Percentiles rank a stretch among this genome's conserved stretches.
Conservation (phyloP, 257 asterid genomes). For the Jasminum sambac region DNA sequence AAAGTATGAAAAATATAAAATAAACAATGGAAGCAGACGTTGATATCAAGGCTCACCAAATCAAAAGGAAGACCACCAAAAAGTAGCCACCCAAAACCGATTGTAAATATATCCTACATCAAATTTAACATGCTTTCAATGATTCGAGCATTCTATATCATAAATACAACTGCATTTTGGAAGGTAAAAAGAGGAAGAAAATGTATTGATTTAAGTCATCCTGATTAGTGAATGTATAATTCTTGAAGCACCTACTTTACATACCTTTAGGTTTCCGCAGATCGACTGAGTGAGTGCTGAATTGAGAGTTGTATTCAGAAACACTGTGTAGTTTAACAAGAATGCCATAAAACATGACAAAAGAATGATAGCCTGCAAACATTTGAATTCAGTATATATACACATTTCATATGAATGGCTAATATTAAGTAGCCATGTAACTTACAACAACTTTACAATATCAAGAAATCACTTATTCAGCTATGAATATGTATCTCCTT, state of each 20-base stretch:
- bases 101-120: conserved; percentile 26
- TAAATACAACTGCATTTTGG: not conserved
- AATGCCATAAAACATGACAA: conserved; percentile 33
- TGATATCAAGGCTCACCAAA: conserved; percentile 17
- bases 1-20: not conserved
- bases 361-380: conserved; percentile 26
- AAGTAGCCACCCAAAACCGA: conserved; percentile 30
- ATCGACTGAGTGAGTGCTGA: conserved; percentile 32
- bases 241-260: not conserved
- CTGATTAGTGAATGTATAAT: too few relatives aligned
- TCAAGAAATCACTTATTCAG: not conserved
- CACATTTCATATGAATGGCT: not conserved
- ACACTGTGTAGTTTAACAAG: conserved; percentile 26
- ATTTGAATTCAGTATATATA: not conserved
- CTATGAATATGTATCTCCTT: not conserved
- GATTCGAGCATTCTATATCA: too few relatives aligned
- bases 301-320: conserved; percentile 30
- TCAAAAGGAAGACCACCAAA: conserved; percentile 30
- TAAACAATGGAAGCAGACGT: not conserved
- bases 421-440: not conserved
- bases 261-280: conserved; percentile 31
- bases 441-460: not conserved
- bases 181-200: too few relatives aligned
- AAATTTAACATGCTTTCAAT: too few relatives aligned
- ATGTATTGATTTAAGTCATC: not conserved